These are phyloP conservation scores for Priceomyces melissophilus DNA, from an alignment of 805 yeast genomes.

Conservation along the genomic window DNA sequence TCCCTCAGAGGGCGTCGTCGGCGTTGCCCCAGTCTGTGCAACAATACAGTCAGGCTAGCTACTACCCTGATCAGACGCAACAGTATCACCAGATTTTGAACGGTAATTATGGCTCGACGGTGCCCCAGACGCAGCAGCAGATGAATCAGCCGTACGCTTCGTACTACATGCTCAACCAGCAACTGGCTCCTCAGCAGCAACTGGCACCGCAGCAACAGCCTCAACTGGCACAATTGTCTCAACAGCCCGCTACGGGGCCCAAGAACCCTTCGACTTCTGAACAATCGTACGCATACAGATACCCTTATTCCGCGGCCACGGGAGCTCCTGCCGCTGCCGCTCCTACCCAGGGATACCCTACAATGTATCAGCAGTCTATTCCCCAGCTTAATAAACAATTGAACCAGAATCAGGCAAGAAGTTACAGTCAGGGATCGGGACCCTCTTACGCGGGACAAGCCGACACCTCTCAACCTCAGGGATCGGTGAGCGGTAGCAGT, in stretches of 20 bases:
- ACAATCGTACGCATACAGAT: slow-evolving; percentile 10
- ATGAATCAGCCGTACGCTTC: slow-evolving; percentile 14
- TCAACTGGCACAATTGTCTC: slow-evolving; percentile 6
- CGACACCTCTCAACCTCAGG: slow-evolving; percentile 14
- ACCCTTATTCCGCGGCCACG: slow-evolving; percentile 6
- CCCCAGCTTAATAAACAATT: slow-evolving; percentile 20
- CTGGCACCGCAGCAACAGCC: slow-evolving; percentile 5
- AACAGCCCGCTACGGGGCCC: slow-evolving; percentile 6
- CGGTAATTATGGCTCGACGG: slow-evolving; percentile 8
- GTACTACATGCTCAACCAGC: slow-evolving; percentile 16
- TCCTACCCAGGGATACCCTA: slow-evolving; percentile 16
- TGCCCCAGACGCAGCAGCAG: slow-evolving; percentile 9
- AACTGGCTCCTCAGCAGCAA: slow-evolving; percentile 5
- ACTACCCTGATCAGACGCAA: slow-evolving; percentile 14
- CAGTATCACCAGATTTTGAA: slow-evolving; percentile 12
- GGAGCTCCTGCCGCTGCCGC: slow-evolving; percentile 14
- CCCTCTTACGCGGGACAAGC: slow-evolving; percentile 9
- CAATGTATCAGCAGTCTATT: slow-evolving; percentile 18
- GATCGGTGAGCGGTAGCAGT: slow-evolving; percentile 10
- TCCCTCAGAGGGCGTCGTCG: slow-evolving; percentile 6
- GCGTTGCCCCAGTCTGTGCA: slow-evolving; percentile 10
- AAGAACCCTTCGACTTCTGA: slow-evolving; percentile 4
- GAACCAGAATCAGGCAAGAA: slow-evolving; percentile 25
- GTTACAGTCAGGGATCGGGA: slow-evolving; percentile 16
- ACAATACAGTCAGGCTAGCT: slow-evolving; percentile 15